Conservation (phyloP, 2,329 filamentous ascomycete genomes). For the Emmonsiellopsis sp. region DNA sequence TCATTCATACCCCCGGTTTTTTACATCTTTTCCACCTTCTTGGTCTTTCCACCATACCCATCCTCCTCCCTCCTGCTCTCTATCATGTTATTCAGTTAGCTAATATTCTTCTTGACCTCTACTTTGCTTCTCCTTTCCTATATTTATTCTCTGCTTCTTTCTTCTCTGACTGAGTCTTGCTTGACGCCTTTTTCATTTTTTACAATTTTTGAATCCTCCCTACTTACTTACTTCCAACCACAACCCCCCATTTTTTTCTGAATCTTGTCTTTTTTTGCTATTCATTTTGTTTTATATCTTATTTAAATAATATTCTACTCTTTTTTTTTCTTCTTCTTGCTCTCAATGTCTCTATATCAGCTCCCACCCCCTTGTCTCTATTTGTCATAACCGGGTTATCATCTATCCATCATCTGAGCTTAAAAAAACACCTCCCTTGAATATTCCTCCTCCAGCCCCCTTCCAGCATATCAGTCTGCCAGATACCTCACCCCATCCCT, state of each 20-base stretch:
- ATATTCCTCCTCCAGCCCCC: no score
- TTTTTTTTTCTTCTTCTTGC: no score
- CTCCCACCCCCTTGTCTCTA: no score
- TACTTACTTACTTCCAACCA: background rate
- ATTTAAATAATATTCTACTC: no score
- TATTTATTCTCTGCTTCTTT: slow-evolving; percentile 1
- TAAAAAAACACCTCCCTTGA: no score
- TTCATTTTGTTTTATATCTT: background rate
- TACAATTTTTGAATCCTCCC: no score
- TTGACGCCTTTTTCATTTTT: background rate
- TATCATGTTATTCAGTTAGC: slow-evolving; percentile 3
- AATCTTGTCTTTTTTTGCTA: background rate
- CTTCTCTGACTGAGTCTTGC: background rate
- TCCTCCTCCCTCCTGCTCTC: background rate
- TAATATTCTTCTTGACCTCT: slow-evolving; percentile 8
- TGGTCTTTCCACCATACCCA: background rate
- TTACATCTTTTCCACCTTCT: background rate
- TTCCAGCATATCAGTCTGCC: no score
- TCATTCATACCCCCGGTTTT: background rate
- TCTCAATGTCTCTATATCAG: no score
- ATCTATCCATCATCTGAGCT: no score
- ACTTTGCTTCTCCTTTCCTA: slow-evolving; percentile 8
- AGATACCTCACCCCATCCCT: no score
- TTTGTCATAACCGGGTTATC: no score
- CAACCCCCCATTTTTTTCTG: background rate